Base-by-base conservation (phyloP, 345 rosid species). In the Rhodomyrtus tomentosa region DNA sequence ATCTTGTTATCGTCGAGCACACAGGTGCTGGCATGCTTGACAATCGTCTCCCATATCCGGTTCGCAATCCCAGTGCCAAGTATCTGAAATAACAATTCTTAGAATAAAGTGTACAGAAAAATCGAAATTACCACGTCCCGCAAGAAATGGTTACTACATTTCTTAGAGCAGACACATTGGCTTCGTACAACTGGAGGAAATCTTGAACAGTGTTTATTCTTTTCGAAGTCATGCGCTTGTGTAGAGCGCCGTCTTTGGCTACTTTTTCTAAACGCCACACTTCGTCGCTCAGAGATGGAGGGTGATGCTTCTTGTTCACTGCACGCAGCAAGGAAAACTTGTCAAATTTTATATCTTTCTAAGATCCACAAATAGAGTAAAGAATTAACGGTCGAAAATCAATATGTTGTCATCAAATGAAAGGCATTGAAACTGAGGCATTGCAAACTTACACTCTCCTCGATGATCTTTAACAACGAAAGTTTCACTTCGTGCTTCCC, bases 21-120 rank as follows among this genome's bases (percentile, higher is more conserved):
- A 87, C 99, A 97, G 4, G 80, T 8, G 21, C 55, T 83, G 7
- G 98, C 98, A 51, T 97, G 99, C 5, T 83, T 87, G 79, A 93
- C 85, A 81, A 95, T 94, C 48, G 86, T 81, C 2, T 93, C 89
- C 98, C 96, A 95, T 14, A 6, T 89, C 86, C 24, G 91, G 83
- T 83, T 91, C 22, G 98, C 84, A 83, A 88, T 86, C 48, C 88
- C 88, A 32, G 36, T 55, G 82, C 89, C 87, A 72, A 95, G 83
- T 12, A 92, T 86, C 99, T 97, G 88, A 85, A 50, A 12, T 24
- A 48, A 80, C 79, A 38, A 12, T 52, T 21, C 12, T 42, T 27
- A 13, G 36, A 58, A 58, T 27, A 27, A 27, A 32, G 13, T 14
- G 72, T 13, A 58, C 72, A 27, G 38, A 3, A 38, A 16, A 42